These are phyloP conservation scores for Fraxinus albicans DNA, from an alignment of 305 asterid species.

Conservation along the genomic window DNA sequence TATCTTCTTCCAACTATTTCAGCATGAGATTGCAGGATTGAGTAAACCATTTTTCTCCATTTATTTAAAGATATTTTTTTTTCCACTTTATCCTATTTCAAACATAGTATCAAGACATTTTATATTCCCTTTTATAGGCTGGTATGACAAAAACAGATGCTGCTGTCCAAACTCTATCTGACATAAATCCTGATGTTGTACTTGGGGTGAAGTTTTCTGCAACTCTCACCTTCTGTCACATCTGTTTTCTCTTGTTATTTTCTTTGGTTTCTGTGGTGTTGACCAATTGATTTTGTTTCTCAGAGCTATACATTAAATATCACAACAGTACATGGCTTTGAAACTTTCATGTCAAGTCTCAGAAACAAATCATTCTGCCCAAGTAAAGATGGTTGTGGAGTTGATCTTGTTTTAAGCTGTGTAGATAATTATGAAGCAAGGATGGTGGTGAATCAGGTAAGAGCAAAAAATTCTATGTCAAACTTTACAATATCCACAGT, in stretches of 20 bases:
- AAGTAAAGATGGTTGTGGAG: conserved; percentile 72
- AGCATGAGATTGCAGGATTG: neutral
- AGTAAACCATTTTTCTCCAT: conserved; percentile 2
- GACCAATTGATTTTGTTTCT: conserved; percentile 27
- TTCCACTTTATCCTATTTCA: neutral
- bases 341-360: conserved; percentile 84
- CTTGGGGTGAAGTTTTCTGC: conserved; percentile 67
- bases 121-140: conserved; percentile 42
- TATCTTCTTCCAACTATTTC: conserved; percentile 7
- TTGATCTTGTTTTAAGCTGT: conserved; percentile 93
- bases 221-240: neutral
- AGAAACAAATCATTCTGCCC: conserved; percentile 65
- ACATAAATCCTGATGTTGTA: conserved; percentile 96
- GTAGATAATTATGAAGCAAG: conserved; percentile 99
- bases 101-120: conserved; percentile 19
- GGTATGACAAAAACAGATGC: conserved; percentile 99
- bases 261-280: conserved; percentile 19
- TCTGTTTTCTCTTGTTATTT: neutral
- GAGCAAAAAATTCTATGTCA: conserved; percentile 19
- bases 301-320: conserved; percentile 97
- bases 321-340: conserved; percentile 96
- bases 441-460: conserved; percentile 99
- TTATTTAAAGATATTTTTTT: neutral
- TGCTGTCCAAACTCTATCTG: conserved; percentile 92
- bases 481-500: neutral